Percentiles rank a stretch among this genome's conserved stretches.
Conservation (phyloP, 208 protist genomes). For the Novymonas esmeraldas region DNA sequence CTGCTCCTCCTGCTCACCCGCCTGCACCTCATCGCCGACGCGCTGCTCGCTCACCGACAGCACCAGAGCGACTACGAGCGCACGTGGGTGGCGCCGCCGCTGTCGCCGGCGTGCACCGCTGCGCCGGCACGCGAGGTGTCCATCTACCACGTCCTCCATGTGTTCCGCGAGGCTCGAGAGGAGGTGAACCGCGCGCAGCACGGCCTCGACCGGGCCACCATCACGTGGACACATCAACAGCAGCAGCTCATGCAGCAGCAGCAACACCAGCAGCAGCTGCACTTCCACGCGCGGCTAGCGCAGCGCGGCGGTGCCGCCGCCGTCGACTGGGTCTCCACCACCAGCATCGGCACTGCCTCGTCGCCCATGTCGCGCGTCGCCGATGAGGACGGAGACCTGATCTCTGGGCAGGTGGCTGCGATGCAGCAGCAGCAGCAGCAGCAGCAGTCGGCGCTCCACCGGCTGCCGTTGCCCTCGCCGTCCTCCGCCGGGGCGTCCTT, state of each 20-base stretch:
- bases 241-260: constrained; percentile 5
- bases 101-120: background rate
- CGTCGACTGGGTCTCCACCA: background rate
- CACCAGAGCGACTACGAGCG: background rate
- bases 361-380: background rate
- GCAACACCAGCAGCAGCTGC: constrained; percentile 3
- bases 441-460: background rate
- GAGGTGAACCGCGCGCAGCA: constrained; percentile 19
- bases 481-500: background rate
- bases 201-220: constrained; percentile 14
- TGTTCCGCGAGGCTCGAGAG: constrained; percentile 27
- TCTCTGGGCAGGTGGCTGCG: too few relatives aligned
- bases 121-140: background rate
- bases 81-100: background rate
- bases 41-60: constrained; percentile 20
- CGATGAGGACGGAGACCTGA: background rate
- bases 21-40: constrained; percentile 37
- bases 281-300: background rate
- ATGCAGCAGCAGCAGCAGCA: background rate
- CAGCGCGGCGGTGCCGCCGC: background rate
- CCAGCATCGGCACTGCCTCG: background rate
- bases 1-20: constrained; percentile 44
- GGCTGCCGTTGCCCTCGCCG: background rate
- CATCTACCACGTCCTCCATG: constrained; percentile 14
- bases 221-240: constrained; percentile 14